Evolutionary conservation across 495 filamentous ascomycete genomes (phyloP).

Genomic region (Barbatosphaeria neglecta): DNA sequence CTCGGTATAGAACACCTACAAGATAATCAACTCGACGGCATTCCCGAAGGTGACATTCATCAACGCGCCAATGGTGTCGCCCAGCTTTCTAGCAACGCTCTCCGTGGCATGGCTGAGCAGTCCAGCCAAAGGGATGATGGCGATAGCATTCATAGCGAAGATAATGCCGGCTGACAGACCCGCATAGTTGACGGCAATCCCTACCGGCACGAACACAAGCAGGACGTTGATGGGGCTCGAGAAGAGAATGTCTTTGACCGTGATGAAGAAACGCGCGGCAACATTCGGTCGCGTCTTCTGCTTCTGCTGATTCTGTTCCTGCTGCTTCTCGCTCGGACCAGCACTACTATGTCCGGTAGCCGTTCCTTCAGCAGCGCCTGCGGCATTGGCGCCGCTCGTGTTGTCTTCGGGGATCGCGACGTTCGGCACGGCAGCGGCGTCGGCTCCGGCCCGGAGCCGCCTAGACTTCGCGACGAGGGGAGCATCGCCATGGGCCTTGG

Average conservation of each 20-base stretch:
- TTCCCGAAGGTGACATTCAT: slow-evolving; percentile 86
- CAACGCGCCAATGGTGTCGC: slow-evolving; percentile 69
- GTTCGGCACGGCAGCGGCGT: neutral
- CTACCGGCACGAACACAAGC: slow-evolving; percentile 68
- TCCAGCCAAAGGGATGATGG: slow-evolving; percentile 75
- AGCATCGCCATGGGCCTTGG: slow-evolving; percentile 6
- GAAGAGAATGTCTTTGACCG: slow-evolving; percentile 42
- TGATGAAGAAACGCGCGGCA: slow-evolving; percentile 34
- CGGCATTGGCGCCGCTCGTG: neutral
- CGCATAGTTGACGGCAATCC: slow-evolving; percentile 50
- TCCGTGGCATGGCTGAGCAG: slow-evolving; percentile 74
- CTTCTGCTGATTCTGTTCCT: neutral
- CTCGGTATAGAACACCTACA: slow-evolving; percentile 8
- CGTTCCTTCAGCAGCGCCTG: neutral
- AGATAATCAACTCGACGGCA: slow-evolving; percentile 48
- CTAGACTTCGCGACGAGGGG: neutral
- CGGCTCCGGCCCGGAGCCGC: neutral
- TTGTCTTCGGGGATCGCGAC: neutral
- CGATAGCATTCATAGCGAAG: slow-evolving; percentile 71
- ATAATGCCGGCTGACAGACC: slow-evolving; percentile 9
- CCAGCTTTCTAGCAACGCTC: slow-evolving; percentile 61
- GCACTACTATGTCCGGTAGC: too few species aligned
- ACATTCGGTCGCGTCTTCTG: slow-evolving; percentile 21
- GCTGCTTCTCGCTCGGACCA: too few species aligned
- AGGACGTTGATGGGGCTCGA: slow-evolving; percentile 70